Evolutionary conservation across 495 filamentous ascomycete genomes (phyloP).

Genomic region (Stereocaulon alpinum): DNA sequence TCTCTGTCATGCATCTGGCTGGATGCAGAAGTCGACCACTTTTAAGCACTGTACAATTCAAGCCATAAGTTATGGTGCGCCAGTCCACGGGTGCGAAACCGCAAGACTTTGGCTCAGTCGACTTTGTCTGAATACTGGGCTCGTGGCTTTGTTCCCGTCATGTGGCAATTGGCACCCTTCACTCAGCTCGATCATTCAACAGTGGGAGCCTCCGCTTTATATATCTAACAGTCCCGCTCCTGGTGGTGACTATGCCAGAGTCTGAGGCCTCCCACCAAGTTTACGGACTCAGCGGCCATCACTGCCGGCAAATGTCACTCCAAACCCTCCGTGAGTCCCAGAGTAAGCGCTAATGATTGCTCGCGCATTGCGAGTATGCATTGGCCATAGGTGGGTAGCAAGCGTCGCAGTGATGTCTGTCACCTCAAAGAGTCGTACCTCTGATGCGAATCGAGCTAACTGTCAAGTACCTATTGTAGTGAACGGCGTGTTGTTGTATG

Average conservation of each 20-base stretch:
- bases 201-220: too few species aligned
- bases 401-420: too few species aligned
- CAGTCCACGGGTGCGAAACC: neutral
- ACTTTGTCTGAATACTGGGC: neutral
- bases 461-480: too few species aligned
- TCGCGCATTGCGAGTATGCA: neutral
- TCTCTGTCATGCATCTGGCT: conserved; percentile 2
- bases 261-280: neutral
- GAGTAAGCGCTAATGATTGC: neutral
- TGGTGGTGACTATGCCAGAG: neutral
- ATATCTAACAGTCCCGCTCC: neutral
- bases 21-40: conserved; percentile 1
- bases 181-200: neutral
- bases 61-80: neutral
- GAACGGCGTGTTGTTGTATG: too few species aligned
- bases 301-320: neutral
- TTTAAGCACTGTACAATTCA: neutral
- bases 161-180: neutral
- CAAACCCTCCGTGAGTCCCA: neutral
- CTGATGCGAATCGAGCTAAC: too few species aligned
- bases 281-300: neutral
- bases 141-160: neutral
- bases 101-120: neutral
- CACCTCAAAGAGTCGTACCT: too few species aligned
- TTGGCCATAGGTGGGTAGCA: too few species aligned